Base-by-base conservation (phyloP, 495 filamentous ascomycete genomes). In the Penicillium taxi region DNA sequence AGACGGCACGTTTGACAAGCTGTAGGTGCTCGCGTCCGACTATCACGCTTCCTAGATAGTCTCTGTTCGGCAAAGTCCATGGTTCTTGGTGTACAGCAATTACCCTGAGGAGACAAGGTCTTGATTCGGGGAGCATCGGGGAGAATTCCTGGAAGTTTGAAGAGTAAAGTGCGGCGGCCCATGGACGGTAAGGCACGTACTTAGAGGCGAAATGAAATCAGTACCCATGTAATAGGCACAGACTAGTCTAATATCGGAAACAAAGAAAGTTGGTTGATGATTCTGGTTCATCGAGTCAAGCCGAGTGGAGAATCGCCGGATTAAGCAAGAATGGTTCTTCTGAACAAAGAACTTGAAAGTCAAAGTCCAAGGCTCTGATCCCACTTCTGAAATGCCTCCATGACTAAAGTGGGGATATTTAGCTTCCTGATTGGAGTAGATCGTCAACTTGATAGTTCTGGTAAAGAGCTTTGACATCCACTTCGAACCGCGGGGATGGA, bases 1-100 rank as follows among this genome's bases (percentile, higher is more conserved):
- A 51, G 22, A 22, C 53, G 50, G 29, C 53, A 56, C 19, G 46
- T 53, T 34, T 56, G 50, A 42, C 53, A 56, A 20, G 53, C 53
- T 28, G 53, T 56, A 19, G 50, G 50, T 13, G 53, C 53, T 27
- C 53, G 50, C 32, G 50, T 56, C 8, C 53, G 53, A 33, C 42
- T 50, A 19, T 56, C 53, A 20, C 53, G 50, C 39, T 48, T 56
- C 39, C 32, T 52, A 26, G 20, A 3, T 13, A 45, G 20, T 35
- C 32, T 49, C 6, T 34, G 25, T 12, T 48, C 33, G 35, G 23
- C 16, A 19, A 41, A 37, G 3, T 53, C 50, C 52, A 56, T 56
- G 26, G 23, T 35, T 31, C 7, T 29, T 3, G 3, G 12, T 28
- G 25, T 14, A 20, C 7, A 16, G 6, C 15, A 12, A 18, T 13